Conservation (phyloP, 257 asterid genomes). For the Ajuga chamaepitys region DNA sequence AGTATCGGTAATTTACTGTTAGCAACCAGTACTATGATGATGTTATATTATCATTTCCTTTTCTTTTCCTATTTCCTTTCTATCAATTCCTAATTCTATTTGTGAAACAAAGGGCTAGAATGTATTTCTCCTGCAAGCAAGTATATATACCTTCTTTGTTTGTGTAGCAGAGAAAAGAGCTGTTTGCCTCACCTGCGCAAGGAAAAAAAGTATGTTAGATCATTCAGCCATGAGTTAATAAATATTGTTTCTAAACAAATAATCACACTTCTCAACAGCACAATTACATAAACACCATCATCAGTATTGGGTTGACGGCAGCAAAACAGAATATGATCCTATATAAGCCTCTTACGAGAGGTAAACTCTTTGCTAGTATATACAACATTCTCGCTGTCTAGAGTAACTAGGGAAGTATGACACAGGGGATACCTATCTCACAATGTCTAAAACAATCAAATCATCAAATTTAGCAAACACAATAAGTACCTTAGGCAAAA, state of each 20-base stretch:
- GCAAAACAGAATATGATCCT: conserved; percentile 1
- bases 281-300: not conserved
- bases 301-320: not conserved
- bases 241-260: not conserved
- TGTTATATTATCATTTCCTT: no score
- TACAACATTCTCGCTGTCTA: not conserved
- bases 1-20: not conserved
- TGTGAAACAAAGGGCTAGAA: not conserved
- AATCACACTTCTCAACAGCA: not conserved
- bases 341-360: not conserved
- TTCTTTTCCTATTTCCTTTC: not conserved
- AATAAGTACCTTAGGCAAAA: conserved; percentile 75
- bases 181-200: conserved; percentile 79
- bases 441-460: not conserved
- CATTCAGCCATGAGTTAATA: conserved; percentile 11
- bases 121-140: not conserved
- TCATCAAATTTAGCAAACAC: not conserved
- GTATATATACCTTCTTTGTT: conserved; percentile 66
- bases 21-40: not conserved
- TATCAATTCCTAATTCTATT: not conserved
- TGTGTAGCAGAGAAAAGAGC: conserved; percentile 98
- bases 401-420: not conserved
- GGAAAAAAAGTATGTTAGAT: conserved; percentile 10
- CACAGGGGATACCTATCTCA: not conserved
- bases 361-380: not conserved